Conservation (phyloP, 1,284 basidiomycete genomes). For the Xerocomus nothofagi region DNA sequence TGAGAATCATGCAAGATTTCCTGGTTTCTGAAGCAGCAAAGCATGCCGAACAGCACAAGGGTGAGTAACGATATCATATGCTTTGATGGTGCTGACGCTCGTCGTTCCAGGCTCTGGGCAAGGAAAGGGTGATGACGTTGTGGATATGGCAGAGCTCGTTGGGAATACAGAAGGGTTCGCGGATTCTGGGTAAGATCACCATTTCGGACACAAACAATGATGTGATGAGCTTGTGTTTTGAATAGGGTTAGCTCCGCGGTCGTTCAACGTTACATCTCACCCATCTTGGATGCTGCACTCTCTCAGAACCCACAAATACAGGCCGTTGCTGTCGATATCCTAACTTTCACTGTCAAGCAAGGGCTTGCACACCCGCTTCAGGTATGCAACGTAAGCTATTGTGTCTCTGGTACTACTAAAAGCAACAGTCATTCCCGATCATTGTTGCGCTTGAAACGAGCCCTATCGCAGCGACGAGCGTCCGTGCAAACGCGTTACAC, state of each 20-base stretch:
- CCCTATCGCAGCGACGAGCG: constrained; percentile 57
- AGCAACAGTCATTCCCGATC: constrained; percentile 81
- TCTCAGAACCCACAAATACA: constrained; percentile 75
- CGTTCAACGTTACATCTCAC: constrained; percentile 86
- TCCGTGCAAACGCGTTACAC: constrained; percentile 81
- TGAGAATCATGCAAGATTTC: constrained; percentile 92
- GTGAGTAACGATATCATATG: constrained; percentile 31
- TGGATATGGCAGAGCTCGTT: constrained; percentile 90
- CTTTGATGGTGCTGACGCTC: constrained; percentile 1
- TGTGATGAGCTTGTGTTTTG: background rate
- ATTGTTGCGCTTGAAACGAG: constrained; percentile 94
- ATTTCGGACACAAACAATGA: background rate
- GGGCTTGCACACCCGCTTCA: constrained; percentile 94
- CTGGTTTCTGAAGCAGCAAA: constrained; percentile 78
- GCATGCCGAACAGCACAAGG: constrained; percentile 66
- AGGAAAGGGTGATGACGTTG: constrained; percentile 47
- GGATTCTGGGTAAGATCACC: constrained; percentile 77
- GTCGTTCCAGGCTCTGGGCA: constrained; percentile 35
- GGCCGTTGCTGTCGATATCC: constrained; percentile 83
- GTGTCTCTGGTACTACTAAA: background rate
- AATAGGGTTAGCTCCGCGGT: constrained; percentile 88
- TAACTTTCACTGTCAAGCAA: constrained; percentile 91
- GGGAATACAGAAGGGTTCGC: constrained; percentile 94
- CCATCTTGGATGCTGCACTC: constrained; percentile 80
- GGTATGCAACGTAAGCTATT: constrained; percentile 40